These are phyloP conservation scores for Parastagonospora avenae DNA, from an alignment of 2,329 filamentous ascomycete species.

Conservation along the genomic window DNA sequence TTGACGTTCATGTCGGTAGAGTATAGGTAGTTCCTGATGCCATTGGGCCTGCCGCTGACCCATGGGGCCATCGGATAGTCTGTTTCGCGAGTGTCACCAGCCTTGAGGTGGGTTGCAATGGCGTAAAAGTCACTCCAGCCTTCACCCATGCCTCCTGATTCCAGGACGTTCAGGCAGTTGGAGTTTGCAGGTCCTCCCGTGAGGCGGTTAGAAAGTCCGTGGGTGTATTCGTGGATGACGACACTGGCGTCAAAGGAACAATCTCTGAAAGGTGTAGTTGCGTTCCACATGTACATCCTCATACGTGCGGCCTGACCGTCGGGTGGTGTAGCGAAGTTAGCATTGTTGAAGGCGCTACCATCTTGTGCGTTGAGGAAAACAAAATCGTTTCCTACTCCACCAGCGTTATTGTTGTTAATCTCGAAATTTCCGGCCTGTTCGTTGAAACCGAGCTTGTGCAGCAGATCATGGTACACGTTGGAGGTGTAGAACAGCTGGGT, in stretches of 20 bases:
- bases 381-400: slow-evolving; percentile 58
- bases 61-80: slow-evolving; percentile 59
- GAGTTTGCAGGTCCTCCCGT: slow-evolving; percentile 63
- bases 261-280: slow-evolving; percentile 57
- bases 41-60: slow-evolving; percentile 51
- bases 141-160: slow-evolving; percentile 63
- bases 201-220: slow-evolving; percentile 60
- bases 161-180: slow-evolving; percentile 54
- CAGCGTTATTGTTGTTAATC: slow-evolving; percentile 60
- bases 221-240: slow-evolving; percentile 58
- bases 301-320: slow-evolving; percentile 55
- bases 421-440: slow-evolving; percentile 67
- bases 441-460: slow-evolving; percentile 63
- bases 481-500: slow-evolving; percentile 66
- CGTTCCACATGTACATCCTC: slow-evolving; percentile 64
- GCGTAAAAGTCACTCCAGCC: slow-evolving; percentile 65
- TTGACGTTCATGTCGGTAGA: slow-evolving; percentile 57
- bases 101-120: slow-evolving; percentile 56
- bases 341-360: slow-evolving; percentile 60
- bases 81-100: slow-evolving; percentile 52
- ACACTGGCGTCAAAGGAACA: slow-evolving; percentile 65
- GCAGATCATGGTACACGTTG: slow-evolving; percentile 65
- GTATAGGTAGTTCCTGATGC: slow-evolving; percentile 59
- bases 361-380: slow-evolving; percentile 65
- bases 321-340: slow-evolving; percentile 59